A percentile compares a stretch with the other conserved stretches of the same genome.
Conservation (phyloP, 176 grass and related monocot species). For the Elymus sibiricus region DNA sequence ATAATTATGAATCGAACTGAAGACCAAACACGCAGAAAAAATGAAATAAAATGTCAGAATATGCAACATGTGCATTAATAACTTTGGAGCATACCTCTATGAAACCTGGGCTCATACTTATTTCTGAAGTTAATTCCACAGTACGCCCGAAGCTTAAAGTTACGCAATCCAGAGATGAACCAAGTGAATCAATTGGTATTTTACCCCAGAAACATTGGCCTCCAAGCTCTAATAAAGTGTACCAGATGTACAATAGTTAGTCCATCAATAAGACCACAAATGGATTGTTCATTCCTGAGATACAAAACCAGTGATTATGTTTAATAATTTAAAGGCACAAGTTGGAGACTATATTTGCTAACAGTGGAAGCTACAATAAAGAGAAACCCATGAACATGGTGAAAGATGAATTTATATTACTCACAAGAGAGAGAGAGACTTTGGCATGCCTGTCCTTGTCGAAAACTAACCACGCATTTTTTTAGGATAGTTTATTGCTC, state of each 20-base stretch:
- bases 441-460: not conserved
- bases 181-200: slow-evolving; percentile 67
- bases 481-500: not conserved
- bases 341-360: slow-evolving; percentile 4
- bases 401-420: not conserved
- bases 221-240: slow-evolving; percentile 55
- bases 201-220: slow-evolving; percentile 85
- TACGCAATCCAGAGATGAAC: slow-evolving; percentile 60
- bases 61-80: slow-evolving; percentile 6
- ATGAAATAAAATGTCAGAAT: slow-evolving; percentile 15
- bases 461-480: not conserved
- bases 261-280: slow-evolving; percentile 23
- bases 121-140: slow-evolving; percentile 52
- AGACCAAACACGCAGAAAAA: not conserved
- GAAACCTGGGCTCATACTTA: slow-evolving; percentile 63
- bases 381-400: not conserved
- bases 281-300: not conserved
- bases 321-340: not conserved
- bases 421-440: not conserved
- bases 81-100: slow-evolving; percentile 50
- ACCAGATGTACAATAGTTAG: slow-evolving; percentile 28
- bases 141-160: slow-evolving; percentile 62
- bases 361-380: slow-evolving; percentile 1
- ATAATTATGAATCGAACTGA: not conserved
- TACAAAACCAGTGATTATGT: not conserved